Base-by-base conservation (phyloP, 108 stramenopile species). In the Schizochytrium sp. region DNA sequence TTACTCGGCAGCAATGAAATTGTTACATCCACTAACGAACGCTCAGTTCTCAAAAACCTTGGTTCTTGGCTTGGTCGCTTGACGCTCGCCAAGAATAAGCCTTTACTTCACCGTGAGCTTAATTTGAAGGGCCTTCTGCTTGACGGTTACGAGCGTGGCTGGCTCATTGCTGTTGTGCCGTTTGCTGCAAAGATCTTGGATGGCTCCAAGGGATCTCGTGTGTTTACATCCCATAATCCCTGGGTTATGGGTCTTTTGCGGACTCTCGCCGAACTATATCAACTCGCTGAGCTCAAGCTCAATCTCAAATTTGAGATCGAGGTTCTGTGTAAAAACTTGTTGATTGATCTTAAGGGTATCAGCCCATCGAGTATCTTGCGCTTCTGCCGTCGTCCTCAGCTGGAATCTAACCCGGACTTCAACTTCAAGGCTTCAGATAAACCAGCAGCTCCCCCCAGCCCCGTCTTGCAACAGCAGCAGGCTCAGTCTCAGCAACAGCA, bases 231-330 rank as follows among this genome's bases (percentile, higher is more conserved):
- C n/a, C 98, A 98, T 0, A 99, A 99, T 92, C 99, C 99, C 46
- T 99, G 99, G 99, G 90, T 98, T 17, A 98, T 98, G 98, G 98
- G 97, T 40, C 92, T 99, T 69, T 89, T 99, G 55, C 93, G 97
- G 56, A 96, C 97, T 4, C 95, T 99, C 88, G 94, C 96, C 13
- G 96, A 98, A 8, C 91, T 97, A 28, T 98, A 98, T 94, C 95
- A 96, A 69, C 97, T 99, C 50, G 96, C 97, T 49, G 97, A 98
- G 83, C 94, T 99, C 89, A 99, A 99, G 92, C 97, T 99, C 96
- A 99, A 99, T 91, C 98, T 99, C 94, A 98, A 98, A 91, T 99
- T 99, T 88, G 99, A 98, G 91, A 96, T 99, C 53, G 98, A 98
- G 92, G 97, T 99, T 56, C 92, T 99, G 12, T 99, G 98, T 94